Evolutionary conservation across 257 asterid species (phyloP), one percentile per base, ranked within the genome.

Genomic region (Gynochthodes officinalis): DNA sequence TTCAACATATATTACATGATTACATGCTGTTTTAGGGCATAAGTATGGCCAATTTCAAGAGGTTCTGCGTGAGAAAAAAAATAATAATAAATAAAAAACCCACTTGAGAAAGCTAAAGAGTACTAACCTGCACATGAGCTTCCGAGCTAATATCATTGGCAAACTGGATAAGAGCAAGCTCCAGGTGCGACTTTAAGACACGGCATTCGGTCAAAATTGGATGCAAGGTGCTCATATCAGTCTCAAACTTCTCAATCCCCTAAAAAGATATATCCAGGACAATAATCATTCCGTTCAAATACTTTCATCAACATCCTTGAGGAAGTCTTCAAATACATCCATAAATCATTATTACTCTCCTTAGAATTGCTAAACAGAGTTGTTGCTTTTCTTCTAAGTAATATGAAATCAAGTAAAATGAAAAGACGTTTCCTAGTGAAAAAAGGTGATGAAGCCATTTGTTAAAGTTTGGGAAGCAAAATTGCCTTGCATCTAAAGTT

Each of bases 141-240:
- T 94, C 99, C 35, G 99, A 89, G 90, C 99, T 94, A 78, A 94
- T 94, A 80, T 94, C 97, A 80, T 94, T 94, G 78, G 99, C 95
- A 79, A 84, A 94, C 78, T 94, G 99, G 81, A 94, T 91, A 75
- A 94, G 84, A 81, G 82, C 83, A 80, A 94, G 84, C 86, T 94
- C 99, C 67, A 84, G 80, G 54, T 76, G 65, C 23, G 97, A 89
- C 88, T 94, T 94, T 78, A 80, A 13, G 75, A 91, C 99, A 33
- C 99, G 99, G 52, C 99, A 94, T 88, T 94, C 99, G 28, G 96
- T 86, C 88, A 94, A 82, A 84, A 91, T 80, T 35, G 97, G 96
- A 84, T 91, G 99, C 85, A 94, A 87, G 55, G 79, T 76, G 78
- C 64, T 78, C 72, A 89, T 78, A 82, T 94, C 96, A 50, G 78